phyloP scores from a whole-genome alignment of 495 filamentous ascomycete species.

The Aspergillus saccharolyticus region DNA sequence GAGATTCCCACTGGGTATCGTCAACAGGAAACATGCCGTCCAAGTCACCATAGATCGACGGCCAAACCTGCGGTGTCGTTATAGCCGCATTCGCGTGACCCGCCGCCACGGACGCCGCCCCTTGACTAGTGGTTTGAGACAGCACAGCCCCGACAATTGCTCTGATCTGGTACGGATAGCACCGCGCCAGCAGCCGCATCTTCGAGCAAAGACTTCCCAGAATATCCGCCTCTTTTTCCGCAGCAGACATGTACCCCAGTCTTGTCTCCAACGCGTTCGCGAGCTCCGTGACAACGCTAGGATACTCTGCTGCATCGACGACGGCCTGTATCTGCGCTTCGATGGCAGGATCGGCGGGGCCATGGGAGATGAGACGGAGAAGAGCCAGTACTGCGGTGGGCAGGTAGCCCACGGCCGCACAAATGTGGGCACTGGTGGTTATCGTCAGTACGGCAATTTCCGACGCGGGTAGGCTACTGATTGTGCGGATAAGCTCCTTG shows the following conservation, averaged over 20 bases:
- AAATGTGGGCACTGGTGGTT: background rate
- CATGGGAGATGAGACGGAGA: background rate
- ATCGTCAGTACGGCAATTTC: background rate
- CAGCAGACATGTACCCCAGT: background rate
- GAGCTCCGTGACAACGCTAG: background rate
- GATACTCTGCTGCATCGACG: background rate
- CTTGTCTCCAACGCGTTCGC: background rate
- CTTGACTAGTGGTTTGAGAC: no score
- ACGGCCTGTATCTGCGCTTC: background rate
- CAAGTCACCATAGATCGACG: background rate
- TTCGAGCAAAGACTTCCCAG: background rate
- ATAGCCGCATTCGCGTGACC: background rate
- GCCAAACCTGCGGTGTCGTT: background rate
- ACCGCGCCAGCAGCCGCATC: slow-evolving; percentile 3
- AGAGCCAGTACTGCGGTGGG: background rate
- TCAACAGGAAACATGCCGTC: background rate
- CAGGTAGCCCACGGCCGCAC: background rate
- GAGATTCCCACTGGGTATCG: background rate
- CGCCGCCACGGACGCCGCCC: background rate
- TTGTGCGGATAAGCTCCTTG: background rate
- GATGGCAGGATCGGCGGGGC: background rate
- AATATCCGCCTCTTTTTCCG: background rate
- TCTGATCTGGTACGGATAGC: background rate
- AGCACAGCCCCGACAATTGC: background rate
- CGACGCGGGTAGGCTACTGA: background rate